Evolutionary conservation across 352 stramenopile genomes (phyloP), one percentile per base, ranked within the genome.

Genomic region (Globisporangium carolinianum): DNA sequence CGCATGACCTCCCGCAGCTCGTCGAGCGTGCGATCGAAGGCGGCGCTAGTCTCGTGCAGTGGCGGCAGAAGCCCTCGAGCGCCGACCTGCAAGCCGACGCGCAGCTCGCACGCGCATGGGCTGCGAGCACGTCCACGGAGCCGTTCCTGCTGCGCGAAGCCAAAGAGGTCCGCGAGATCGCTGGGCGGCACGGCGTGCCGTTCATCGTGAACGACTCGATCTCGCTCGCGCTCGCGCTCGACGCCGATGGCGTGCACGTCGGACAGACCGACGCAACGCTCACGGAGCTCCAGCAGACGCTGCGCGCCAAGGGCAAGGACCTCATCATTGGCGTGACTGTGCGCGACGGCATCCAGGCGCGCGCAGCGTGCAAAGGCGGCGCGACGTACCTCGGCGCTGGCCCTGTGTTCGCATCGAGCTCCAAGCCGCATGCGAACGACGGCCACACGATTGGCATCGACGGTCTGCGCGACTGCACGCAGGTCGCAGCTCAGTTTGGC

Each of bases 141-240:
- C 55, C 58, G n/a, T 80, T 83, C 57, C 47, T 86, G 41, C 42
- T 72, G 52, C 47, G 67, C 1, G 61, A 83, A 17, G 73, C 70
- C 1, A 45, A 62, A 1, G 61, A 79, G 42, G 61, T 86, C 39
- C 73, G 73, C 37, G 57, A 57, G 15, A 50, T 84, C 57, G 73
- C 73, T 11, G 58, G 51, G 10, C 55, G 67, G 48, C 54, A 79
- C 48, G 43, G 67, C 10, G 69, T 83, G 7, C 72, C 73, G 17
- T 67, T 86, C 17, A 75, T 86, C 47, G 71, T 86, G 41, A 86
- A 84, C 53, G 76, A 86, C 57, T 81, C 75, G 45, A 45, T 83
- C 3, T 62, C 70, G 5, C 65, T 81, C 35, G 76, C 76, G 7
- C 62, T 84, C 18, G 51, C 68, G 57, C 64, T 84, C 8, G 62